These are phyloP conservation scores for Diplodia corticola DNA, from an alignment of 2,329 filamentous ascomycete species.

Conservation along the genomic window DNA sequence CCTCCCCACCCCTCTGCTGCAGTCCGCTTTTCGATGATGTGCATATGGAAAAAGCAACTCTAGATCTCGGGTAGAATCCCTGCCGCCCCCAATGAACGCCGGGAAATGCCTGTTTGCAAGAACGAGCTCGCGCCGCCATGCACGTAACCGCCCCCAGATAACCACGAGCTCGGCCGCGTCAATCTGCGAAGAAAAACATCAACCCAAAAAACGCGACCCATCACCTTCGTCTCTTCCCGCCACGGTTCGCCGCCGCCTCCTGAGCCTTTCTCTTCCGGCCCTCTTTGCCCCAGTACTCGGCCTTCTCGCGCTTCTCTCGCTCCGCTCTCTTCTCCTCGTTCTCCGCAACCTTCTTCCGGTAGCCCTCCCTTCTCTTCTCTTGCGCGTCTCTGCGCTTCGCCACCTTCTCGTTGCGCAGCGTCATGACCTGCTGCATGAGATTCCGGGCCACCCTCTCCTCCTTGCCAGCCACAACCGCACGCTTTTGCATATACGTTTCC, in stretches of 20 bases:
- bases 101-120: conserved; percentile 22
- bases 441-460: conserved; percentile 89
- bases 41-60: conserved; percentile 15
- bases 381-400: conserved; percentile 82
- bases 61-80: conserved; percentile 11
- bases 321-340: conserved; percentile 81
- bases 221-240: conserved; percentile 21
- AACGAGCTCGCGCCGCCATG: conserved; percentile 19
- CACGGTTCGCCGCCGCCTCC: conserved; percentile 41
- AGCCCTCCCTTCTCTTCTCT: conserved; percentile 78
- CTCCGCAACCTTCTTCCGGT: conserved; percentile 80
- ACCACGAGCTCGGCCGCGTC: conserved; percentile 17
- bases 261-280: conserved; percentile 71
- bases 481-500: conserved; percentile 90
- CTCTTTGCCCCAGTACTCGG: conserved; percentile 91
- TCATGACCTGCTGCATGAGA: conserved; percentile 89
- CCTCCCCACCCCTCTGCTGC: neutral
- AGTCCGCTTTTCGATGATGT: conserved; percentile 1
- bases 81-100: conserved; percentile 19
- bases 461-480: conserved; percentile 74
- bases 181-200: conserved; percentile 13
- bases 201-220: neutral
- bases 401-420: conserved; percentile 84
- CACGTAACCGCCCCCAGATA: conserved; percentile 19
- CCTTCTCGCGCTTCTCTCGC: conserved; percentile 85